Conservation (phyloP, 2,329 filamentous ascomycete genomes). For the Diplocarpon rosae region DNA sequence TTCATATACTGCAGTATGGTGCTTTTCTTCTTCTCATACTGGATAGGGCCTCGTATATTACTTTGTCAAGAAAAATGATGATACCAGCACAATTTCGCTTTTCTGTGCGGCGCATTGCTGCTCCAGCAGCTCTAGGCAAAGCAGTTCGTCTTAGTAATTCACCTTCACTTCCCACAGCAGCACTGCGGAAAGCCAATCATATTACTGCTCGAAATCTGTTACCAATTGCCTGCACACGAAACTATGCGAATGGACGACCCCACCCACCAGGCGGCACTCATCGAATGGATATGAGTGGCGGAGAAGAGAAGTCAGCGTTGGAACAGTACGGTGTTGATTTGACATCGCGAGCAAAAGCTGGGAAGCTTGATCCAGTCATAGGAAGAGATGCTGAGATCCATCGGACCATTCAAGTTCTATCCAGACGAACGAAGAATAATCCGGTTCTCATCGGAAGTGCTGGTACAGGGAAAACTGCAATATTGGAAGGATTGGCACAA, state of each 20-base stretch:
- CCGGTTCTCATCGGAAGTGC: constrained; percentile 84
- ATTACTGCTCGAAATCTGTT: constrained; percentile 24
- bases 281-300: constrained; percentile 74
- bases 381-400: constrained; percentile 87
- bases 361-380: constrained; percentile 92
- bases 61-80: constrained; percentile 10
- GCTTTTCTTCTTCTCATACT: constrained; percentile 1
- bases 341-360: constrained; percentile 71
- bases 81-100: constrained; percentile 19
- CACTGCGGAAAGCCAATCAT: constrained; percentile 6
- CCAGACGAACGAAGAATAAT: constrained; percentile 78
- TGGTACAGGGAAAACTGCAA: constrained; percentile 84
- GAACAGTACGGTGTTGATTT: constrained; percentile 89
- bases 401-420: constrained; percentile 87
- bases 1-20: background rate
- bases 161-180: constrained; percentile 7
- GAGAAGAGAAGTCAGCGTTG: constrained; percentile 70
- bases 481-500: constrained; percentile 80
- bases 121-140: constrained; percentile 8
- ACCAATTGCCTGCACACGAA: constrained; percentile 34
- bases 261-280: constrained; percentile 88
- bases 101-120: constrained; percentile 21
- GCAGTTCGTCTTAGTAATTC: constrained; percentile 10
- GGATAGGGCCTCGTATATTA: too few relatives aligned
- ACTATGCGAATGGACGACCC: constrained; percentile 60